Percentiles rank a stretch among this genome's conserved stretches.
Conservation (phyloP, 1,284 basidiomycete genomes). For the Ceratorhiza oryzae-sativae region DNA sequence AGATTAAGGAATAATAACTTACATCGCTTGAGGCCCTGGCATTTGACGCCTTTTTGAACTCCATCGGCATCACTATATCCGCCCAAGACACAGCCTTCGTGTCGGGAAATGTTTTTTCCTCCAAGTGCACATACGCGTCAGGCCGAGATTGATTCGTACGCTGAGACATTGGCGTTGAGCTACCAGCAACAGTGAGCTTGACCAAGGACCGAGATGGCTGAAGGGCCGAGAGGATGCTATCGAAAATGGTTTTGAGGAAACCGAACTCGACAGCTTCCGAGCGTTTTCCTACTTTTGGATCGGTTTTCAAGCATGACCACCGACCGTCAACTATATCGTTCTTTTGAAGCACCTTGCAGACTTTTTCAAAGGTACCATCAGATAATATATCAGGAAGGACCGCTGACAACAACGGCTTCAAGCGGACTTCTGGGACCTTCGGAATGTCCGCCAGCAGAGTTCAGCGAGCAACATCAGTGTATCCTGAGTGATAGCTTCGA, state of each 20-base stretch:
- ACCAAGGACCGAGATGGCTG: neutral
- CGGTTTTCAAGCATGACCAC: neutral
- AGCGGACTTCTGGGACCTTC: neutral
- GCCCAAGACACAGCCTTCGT: neutral
- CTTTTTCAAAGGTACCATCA: neutral
- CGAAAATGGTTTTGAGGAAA: neutral
- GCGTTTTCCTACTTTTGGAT: neutral
- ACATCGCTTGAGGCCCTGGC: neutral
- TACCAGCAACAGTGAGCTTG: neutral
- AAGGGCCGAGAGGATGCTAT: neutral
- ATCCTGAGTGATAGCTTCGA: neutral
- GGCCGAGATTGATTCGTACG: neutral
- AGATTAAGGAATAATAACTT: neutral
- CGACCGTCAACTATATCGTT: neutral
- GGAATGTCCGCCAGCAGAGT: neutral
- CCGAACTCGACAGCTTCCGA: neutral
- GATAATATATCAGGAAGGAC: neutral
- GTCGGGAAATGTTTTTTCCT: neutral
- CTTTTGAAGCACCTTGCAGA: neutral
- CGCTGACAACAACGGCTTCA: neutral
- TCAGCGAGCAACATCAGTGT: neutral
- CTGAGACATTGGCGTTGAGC: neutral
- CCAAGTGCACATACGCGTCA: neutral
- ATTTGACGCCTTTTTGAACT: neutral
- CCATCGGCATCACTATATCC: conserved; percentile 11